phyloP scores from a whole-genome alignment of 208 protist genomes.

The Endotrypanum monterogeii region DNA sequence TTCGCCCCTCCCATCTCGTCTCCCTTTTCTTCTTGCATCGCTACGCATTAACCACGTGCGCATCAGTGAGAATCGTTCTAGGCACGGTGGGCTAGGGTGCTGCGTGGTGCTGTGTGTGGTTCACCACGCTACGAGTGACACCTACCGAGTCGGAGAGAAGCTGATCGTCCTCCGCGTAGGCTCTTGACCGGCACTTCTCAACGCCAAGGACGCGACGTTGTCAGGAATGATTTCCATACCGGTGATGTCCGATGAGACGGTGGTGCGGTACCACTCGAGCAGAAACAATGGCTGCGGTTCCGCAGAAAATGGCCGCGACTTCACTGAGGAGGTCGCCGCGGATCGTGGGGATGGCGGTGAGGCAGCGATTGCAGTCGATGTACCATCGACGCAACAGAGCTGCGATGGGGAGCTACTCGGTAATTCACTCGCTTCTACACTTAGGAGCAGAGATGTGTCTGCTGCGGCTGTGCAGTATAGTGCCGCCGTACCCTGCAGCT shows the following conservation, averaged over 20 bases:
- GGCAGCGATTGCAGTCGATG: background rate
- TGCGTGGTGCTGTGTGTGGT: no score
- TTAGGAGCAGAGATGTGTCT: background rate
- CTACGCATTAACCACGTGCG: no score
- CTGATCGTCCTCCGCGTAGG: no score
- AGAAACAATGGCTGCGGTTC: slow-evolving; percentile 1
- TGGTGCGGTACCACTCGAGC: slow-evolving; percentile 21
- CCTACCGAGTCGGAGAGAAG: no score
- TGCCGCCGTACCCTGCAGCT: slow-evolving; percentile 21
- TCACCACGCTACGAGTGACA: no score
- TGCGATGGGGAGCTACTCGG: background rate
- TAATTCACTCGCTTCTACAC: background rate
- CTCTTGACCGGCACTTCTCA: no score
- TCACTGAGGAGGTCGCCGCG: background rate
- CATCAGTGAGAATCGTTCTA: background rate
- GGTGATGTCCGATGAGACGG: slow-evolving; percentile 31
- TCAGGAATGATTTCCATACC: slow-evolving; percentile 29
- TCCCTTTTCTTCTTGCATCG: no score
- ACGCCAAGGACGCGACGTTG: background rate
- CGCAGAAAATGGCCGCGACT: slow-evolving; percentile 9
- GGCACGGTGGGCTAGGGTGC: background rate
- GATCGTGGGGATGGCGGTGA: slow-evolving; percentile 3
- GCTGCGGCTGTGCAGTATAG: slow-evolving; percentile 1
- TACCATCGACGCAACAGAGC: background rate
- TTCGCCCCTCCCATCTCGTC: no score